Evolutionary conservation across 2,329 filamentous ascomycete genomes (phyloP), one percentile per base, ranked within the genome.

Genomic region (Aspergillus uvarum): DNA sequence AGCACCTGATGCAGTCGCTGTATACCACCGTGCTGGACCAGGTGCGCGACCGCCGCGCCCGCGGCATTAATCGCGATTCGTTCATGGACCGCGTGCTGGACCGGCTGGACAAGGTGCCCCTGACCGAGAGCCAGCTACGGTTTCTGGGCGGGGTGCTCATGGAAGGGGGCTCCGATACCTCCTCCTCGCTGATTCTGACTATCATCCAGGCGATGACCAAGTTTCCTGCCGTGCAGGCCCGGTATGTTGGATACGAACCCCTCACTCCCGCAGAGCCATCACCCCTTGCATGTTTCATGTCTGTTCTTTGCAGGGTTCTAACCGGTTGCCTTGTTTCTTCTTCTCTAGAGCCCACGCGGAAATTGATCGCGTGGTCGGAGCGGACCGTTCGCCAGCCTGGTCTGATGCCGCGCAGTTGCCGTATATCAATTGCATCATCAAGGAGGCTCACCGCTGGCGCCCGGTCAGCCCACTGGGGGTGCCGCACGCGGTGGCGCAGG

Each of bases 371-470:
- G 77, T 85, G 1, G 74, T 87, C 2, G 83, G 84, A 2, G 64
- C 72, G 0, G 58, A 75, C 11, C 76, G 84, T 2, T 75, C 79
- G 8, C 84, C 84, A 0, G 70, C 68, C 19, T 81, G 79, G 68
- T 76, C 80, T 32, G 83, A 87, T 64, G 75, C 77, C 22, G 70
- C 75, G 0, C 70, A 74, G 3, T 67, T 87, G 8, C 83, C 83
- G 0, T 87, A 87, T 63, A 67, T 85, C 35, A 76, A 79, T n/a
- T 81, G 80, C 0, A 76, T 84, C 19, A 78, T 85, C 21, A 85
- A 85, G 63, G 85, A 87, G 62, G 78, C 82, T 1, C 70, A 85
- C n/a, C 77, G 84, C 3, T 86, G 83, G 82, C 76, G 83, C 4
- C 82, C 83, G 0, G 80, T 84, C 0, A 78, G 79, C 11, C 80